Conservation (phyloP, 495 filamentous ascomycete species). For the Wilcoxina mikolae region DNA sequence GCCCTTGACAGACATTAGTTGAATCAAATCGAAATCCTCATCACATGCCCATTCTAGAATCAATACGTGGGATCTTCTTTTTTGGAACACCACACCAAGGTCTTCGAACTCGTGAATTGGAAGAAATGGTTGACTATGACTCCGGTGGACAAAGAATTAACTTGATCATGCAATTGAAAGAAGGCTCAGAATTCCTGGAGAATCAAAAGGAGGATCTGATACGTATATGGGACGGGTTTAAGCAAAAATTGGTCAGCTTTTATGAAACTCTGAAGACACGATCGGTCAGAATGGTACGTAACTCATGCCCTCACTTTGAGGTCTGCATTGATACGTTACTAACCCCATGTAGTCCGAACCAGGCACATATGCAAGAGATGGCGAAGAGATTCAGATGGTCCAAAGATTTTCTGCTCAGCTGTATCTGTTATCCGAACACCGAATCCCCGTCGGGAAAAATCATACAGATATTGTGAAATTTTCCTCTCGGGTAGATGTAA, state of each 20-base stretch:
- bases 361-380: conserved; percentile 7
- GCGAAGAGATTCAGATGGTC: conserved; percentile 17
- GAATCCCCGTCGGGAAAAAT: conserved; percentile 17
- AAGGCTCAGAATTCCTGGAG: conserved; percentile 10
- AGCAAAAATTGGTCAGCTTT: conserved; percentile 15
- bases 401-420: conserved; percentile 16
- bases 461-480: conserved; percentile 28
- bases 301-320: no score
- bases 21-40: conserved; percentile 7
- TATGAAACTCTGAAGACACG: no score
- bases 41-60: conserved; percentile 5
- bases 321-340: background rate
- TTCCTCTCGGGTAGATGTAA: conserved; percentile 1
- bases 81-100: conserved; percentile 26
- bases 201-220: conserved; percentile 3
- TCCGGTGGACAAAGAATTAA: background rate
- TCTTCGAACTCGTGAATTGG: conserved; percentile 11
- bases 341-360: background rate
- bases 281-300: no score
- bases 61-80: conserved; percentile 17
- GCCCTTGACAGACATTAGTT: background rate
- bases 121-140: conserved; percentile 8
- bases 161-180: background rate
- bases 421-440: conserved; percentile 11
- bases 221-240: conserved; percentile 7